Base-by-base conservation (phyloP, 192 early-diverging fungal species). In the Entomortierella parvispora region DNA sequence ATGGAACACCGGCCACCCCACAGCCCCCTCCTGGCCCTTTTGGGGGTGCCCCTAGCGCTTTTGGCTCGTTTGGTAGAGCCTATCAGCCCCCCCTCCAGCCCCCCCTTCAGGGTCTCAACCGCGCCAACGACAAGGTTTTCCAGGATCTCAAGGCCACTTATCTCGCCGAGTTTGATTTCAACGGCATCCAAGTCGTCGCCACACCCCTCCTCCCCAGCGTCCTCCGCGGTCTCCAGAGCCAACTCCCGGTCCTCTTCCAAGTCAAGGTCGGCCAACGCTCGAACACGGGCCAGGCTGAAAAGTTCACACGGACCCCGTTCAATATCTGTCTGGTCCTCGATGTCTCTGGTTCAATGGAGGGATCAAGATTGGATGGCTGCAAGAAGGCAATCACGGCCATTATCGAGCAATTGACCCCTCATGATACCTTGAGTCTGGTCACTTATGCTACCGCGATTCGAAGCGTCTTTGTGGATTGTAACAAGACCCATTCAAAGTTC, bases 181-280 rank as follows among this genome's bases (percentile, higher is more conserved):
- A 62, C 42, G 68, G 68, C 2, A 25, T 70, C 59, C 68, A 70
- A 48, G 17, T 44, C 20, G 42, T 59, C 20, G 68, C 68, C 9
- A 70, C 68, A 9, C 68, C 68, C 28, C 68, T 70, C 45, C 22
- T 56, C 42, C 43, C 58, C 43, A 70, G 60, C 44, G 68, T 70
- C 68, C 58, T 70, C n/a, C 68, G 68, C 15, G 68, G 68, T 42
- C 32, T 70, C 32, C 50, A 61, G 26, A 70, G 59, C 7, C 25
- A 62, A 40, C 49, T 70, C 44, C 68, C 68, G 37, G 53, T 70
- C 34, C 59, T 70, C 31, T 62, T 70, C 60, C 42, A 70, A 33
- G 47, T 70, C 60, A 70, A 70, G 53, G 68, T 70, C 32, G 68
- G 68, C 5, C 68, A 62, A 51, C 29, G 68, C 5, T 55, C 68